Evolutionary conservation across 805 yeast genomes (phyloP).

Genomic region (Millerago galiae): DNA sequence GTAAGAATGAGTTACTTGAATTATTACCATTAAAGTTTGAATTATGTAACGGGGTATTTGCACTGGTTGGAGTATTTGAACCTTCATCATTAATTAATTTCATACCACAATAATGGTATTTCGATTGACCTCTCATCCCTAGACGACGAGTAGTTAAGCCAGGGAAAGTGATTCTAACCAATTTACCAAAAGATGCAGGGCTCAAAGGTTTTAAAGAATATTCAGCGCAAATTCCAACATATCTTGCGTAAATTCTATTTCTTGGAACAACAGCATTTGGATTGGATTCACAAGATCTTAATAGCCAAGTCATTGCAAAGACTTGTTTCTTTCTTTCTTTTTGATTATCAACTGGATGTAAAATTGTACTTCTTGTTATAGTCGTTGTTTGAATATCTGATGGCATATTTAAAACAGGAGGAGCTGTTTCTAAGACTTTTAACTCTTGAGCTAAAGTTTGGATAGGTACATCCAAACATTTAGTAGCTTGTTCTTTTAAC

Average conservation of each 20-base stretch:
- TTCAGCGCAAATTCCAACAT: conserved; percentile 50
- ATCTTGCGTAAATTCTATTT: conserved; percentile 60
- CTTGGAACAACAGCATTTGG: conserved; percentile 54
- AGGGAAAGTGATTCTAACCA: conserved; percentile 60
- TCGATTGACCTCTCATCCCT: conserved; percentile 74
- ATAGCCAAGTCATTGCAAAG: conserved; percentile 77
- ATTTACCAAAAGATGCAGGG: conserved; percentile 74
- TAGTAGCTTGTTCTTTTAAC: conserved; percentile 30
- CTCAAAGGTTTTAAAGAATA: conserved; percentile 52
- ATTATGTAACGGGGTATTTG: conserved; percentile 22
- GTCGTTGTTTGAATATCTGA: background rate
- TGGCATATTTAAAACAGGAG: conserved; percentile 4
- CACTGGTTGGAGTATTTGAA: conserved; percentile 20
- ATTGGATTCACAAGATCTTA: conserved; percentile 51
- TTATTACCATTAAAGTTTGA: conserved; percentile 14
- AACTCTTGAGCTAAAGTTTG: conserved; percentile 38
- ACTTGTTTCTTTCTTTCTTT: conserved; percentile 64
- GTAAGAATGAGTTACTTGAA: conserved; percentile 13
- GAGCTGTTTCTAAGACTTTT: conserved; percentile 32
- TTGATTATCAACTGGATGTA: conserved; percentile 23
- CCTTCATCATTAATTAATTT: conserved; percentile 34
- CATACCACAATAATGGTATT: conserved; percentile 79
- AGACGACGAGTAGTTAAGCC: conserved; percentile 62
- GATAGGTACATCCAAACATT: conserved; percentile 27
- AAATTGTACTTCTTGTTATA: conserved; percentile 2